Percentiles rank a stretch among this genome's conserved stretches.
phyloP scores from a whole-genome alignment of 352 stramenopile species.

The Pythium utonaiense region DNA sequence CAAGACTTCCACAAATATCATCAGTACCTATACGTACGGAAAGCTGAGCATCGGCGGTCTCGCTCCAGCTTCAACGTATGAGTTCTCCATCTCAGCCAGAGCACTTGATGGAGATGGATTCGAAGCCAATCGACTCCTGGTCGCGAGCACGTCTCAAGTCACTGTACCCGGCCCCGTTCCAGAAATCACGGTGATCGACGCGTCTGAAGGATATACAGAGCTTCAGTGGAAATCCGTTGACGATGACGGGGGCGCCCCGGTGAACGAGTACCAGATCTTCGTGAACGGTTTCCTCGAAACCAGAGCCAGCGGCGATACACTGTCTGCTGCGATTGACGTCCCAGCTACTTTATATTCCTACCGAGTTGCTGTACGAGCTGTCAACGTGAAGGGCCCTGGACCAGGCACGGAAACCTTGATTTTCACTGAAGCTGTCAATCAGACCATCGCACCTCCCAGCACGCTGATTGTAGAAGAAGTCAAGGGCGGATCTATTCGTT shows the following conservation, averaged over 20 bases:
- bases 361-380: constrained; percentile 35
- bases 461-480: constrained; percentile 4
- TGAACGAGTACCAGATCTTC: constrained; percentile 41
- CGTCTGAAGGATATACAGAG: constrained; percentile 27
- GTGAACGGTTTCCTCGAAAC: constrained; percentile 36
- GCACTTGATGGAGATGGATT: constrained; percentile 29
- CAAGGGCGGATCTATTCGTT: constrained; percentile 12
- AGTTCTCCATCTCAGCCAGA: constrained; percentile 32
- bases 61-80: constrained; percentile 28
- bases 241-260: constrained; percentile 37
- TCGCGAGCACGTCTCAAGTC: constrained; percentile 26
- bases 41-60: constrained; percentile 36
- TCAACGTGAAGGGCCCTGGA: constrained; percentile 35
- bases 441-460: background rate
- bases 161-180: constrained; percentile 38
- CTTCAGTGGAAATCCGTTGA: constrained; percentile 40
- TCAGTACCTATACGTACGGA: constrained; percentile 33
- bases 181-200: constrained; percentile 29
- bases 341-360: background rate
- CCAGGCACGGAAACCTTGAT: constrained; percentile 19
- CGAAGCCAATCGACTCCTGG: constrained; percentile 24
- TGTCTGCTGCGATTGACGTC: constrained; percentile 25
- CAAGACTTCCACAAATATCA: constrained; percentile 8
- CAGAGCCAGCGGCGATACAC: constrained; percentile 20
- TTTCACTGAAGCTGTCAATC: constrained; percentile 1